A percentile compares a stretch with the other conserved stretches of the same genome.
Evolutionary conservation across 1,284 basidiomycete species (phyloP).

Genomic region (Cryptococcus sp.): DNA sequence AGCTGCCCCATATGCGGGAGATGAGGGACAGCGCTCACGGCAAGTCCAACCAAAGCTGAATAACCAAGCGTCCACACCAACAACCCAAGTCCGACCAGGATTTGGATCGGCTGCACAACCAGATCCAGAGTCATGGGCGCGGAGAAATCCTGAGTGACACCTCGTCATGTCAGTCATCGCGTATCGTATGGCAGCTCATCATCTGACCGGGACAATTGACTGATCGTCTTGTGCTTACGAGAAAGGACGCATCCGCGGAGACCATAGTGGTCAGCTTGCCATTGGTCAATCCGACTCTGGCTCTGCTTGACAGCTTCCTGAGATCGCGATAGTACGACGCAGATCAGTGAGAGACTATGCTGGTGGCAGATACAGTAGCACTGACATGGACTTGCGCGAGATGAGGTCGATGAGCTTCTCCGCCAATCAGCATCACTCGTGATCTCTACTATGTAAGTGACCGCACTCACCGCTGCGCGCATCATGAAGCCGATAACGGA

Average conservation of each 20-base stretch:
- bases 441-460: neutral
- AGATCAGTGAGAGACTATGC: neutral
- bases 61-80: slow-evolving; percentile 59
- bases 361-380: neutral
- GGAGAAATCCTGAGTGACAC: slow-evolving; percentile 13
- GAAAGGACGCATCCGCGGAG: slow-evolving; percentile 61
- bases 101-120: slow-evolving; percentile 57
- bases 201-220: slow-evolving; percentile 10
- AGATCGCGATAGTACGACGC: slow-evolving; percentile 53
- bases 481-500: slow-evolving; percentile 19
- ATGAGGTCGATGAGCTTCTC: slow-evolving; percentile 22
- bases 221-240: slow-evolving; percentile 55
- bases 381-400: slow-evolving; percentile 22
- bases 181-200: neutral
- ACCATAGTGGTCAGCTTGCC: slow-evolving; percentile 66
- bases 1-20: neutral
- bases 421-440: neutral
- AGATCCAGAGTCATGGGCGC: slow-evolving; percentile 50
- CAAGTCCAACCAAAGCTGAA: slow-evolving; percentile 35
- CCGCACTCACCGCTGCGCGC: slow-evolving; percentile 15
- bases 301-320: slow-evolving; percentile 18
- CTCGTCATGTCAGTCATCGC: slow-evolving; percentile 30
- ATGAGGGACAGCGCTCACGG: slow-evolving; percentile 60
- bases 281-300: slow-evolving; percentile 16
- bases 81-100: slow-evolving; percentile 65